A percentile compares a stretch with the other conserved stretches of the same genome.
These are phyloP conservation scores for Nemania bipapillata DNA, from an alignment of 2,329 filamentous ascomycete species.

Conservation along the genomic window DNA sequence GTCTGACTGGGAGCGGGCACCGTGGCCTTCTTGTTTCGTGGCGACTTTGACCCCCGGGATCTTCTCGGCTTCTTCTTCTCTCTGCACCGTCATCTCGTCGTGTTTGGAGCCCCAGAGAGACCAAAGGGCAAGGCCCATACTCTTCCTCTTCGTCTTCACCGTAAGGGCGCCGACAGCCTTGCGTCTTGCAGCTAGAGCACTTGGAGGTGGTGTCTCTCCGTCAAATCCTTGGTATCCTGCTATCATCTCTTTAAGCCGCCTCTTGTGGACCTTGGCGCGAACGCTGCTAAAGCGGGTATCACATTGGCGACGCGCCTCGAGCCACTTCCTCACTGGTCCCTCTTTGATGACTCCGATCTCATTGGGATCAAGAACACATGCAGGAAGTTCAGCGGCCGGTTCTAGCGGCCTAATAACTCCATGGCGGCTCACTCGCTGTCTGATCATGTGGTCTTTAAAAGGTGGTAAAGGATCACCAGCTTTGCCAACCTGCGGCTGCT, in stretches of 20 bases:
- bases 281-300: slow-evolving; percentile 76
- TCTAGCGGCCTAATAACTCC: slow-evolving; percentile 77
- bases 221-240: slow-evolving; percentile 76
- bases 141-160: slow-evolving; percentile 70
- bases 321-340: slow-evolving; percentile 83
- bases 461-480: slow-evolving; percentile 84
- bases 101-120: slow-evolving; percentile 88
- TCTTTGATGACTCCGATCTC: slow-evolving; percentile 83
- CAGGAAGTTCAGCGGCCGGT: slow-evolving; percentile 71
- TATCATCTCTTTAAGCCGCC: slow-evolving; percentile 76
- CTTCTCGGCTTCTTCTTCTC: slow-evolving; percentile 64
- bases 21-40: slow-evolving; percentile 57
- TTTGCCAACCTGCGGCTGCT: slow-evolving; percentile 71
- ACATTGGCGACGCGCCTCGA: slow-evolving; percentile 76
- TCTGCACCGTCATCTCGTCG: slow-evolving; percentile 76
- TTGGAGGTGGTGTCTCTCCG: slow-evolving; percentile 83
- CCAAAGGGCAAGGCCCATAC: slow-evolving; percentile 80
- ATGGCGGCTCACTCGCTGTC: slow-evolving; percentile 83
- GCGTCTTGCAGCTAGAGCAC: slow-evolving; percentile 79
- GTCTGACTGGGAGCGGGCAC: slow-evolving; percentile 57
- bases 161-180: slow-evolving; percentile 59
- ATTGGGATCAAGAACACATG: slow-evolving; percentile 68
- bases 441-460: slow-evolving; percentile 89
- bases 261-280: slow-evolving; percentile 77
- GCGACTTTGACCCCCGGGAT: slow-evolving; percentile 51